Conservation (phyloP, 169 alveolate genomes). For the Plasmodium fragile region DNA sequence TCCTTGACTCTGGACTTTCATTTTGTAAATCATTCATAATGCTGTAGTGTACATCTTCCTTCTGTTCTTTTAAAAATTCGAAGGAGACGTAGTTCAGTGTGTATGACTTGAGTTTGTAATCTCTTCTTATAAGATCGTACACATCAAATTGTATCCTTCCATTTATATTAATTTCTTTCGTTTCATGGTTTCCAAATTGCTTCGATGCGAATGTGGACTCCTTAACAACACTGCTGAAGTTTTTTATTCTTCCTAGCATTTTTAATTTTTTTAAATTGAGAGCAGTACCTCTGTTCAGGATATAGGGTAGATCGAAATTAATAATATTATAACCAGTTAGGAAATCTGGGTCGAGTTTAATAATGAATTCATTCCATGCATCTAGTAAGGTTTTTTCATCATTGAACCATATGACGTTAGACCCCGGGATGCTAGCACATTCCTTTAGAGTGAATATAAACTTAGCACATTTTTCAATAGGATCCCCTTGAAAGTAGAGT, state of each 20-base stretch:
- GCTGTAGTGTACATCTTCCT: constrained; percentile 99
- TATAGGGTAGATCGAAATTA: constrained; percentile 97
- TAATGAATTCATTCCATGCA: constrained; percentile 92
- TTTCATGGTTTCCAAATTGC: constrained; percentile 94
- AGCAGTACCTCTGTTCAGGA: constrained; percentile 94
- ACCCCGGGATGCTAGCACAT: constrained; percentile 91
- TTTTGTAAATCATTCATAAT: constrained; percentile 94
- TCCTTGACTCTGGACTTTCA: constrained; percentile 96
- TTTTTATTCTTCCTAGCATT: constrained; percentile 88
- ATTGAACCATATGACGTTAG: constrained; percentile 88
- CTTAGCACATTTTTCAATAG: constrained; percentile 74
- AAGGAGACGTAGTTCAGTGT: constrained; percentile 97
- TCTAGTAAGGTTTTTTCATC: constrained; percentile 86
- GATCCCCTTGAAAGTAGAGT: constrained; percentile 84
- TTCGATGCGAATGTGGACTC: constrained; percentile 91
- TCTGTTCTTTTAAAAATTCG: constrained; percentile 97
- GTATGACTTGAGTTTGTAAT: constrained; percentile 96
- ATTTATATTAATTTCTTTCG: constrained; percentile 93
- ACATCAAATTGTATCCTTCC: constrained; percentile 98
- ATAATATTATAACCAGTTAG: constrained; percentile 98
- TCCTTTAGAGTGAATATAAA: constrained; percentile 88
- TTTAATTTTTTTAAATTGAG: constrained; percentile 89
- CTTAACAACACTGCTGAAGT: constrained; percentile 85
- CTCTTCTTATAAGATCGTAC: constrained; percentile 96
- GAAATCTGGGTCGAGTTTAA: constrained; percentile 95